Evolutionary conservation across 768 basidiomycete species (phyloP).

Genomic region (Podaxis mareebaensis): DNA sequence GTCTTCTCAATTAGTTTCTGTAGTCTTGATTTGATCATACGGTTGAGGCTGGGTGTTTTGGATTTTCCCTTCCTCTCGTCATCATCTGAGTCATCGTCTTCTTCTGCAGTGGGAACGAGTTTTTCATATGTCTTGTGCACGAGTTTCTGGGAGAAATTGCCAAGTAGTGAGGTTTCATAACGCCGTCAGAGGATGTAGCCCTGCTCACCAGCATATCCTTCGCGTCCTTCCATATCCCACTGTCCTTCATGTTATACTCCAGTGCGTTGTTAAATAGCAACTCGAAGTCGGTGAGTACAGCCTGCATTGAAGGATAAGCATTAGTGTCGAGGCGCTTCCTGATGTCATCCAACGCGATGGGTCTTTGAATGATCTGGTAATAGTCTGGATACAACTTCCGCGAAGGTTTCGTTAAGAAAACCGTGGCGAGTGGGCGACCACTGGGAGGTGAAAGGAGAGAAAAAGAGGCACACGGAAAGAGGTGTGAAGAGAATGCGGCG

Average conservation of each 20-base stretch:
- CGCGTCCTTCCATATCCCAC: slow-evolving; percentile 80
- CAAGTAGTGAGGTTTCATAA: slow-evolving; percentile 8
- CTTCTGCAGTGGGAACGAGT: slow-evolving; percentile 42
- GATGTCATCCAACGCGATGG: slow-evolving; percentile 89
- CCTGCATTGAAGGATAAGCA: slow-evolving; percentile 62
- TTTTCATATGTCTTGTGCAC: slow-evolving; percentile 49
- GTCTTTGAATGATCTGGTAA: slow-evolving; percentile 74
- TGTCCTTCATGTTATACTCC: slow-evolving; percentile 79
- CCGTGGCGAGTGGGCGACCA: slow-evolving; percentile 60
- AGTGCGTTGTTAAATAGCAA: slow-evolving; percentile 81
- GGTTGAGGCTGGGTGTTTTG: slow-evolving; percentile 63
- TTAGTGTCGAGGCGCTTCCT: slow-evolving; percentile 70
- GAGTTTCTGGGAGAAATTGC: slow-evolving; percentile 40
- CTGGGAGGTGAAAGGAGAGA: slow-evolving; percentile 38
- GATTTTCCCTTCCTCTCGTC: slow-evolving; percentile 47
- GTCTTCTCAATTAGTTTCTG: slow-evolving; percentile 75
- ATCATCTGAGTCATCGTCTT: slow-evolving; percentile 35
- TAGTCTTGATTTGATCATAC: slow-evolving; percentile 65
- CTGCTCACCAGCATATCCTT: slow-evolving; percentile 73
- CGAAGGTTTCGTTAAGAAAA: slow-evolving; percentile 70
- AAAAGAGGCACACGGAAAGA: slow-evolving; percentile 14
- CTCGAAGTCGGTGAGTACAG: slow-evolving; percentile 72
- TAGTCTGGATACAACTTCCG: slow-evolving; percentile 85
- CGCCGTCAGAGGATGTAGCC: background rate
- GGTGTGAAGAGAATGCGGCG: slow-evolving; percentile 24